Evolutionary conservation across 129 eudicot genomes (phyloP).

Genomic region (Saussurea involucrata): DNA sequence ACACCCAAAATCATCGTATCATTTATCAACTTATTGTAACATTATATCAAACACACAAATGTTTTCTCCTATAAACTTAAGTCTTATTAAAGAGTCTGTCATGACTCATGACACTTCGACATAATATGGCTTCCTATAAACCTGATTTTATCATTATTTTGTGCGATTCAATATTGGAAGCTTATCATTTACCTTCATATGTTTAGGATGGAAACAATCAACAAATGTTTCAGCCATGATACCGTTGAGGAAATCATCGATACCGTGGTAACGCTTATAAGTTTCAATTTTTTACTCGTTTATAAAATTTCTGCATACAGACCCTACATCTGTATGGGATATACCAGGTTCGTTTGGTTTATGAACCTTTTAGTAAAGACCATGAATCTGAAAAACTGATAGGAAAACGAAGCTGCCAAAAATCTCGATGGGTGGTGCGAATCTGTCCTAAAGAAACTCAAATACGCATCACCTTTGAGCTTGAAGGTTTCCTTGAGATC

Average conservation of each 20-base stretch:
- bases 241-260: slow-evolving; percentile 86
- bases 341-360: neutral
- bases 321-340: neutral
- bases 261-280: slow-evolving; percentile 49
- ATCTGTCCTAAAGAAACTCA: slow-evolving; percentile 45
- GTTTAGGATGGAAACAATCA: slow-evolving; percentile 54
- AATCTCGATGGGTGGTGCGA: slow-evolving; percentile 51
- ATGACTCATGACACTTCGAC: too few relatives aligned
- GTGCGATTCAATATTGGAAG: neutral
- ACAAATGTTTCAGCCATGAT: slow-evolving; percentile 74
- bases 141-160: neutral
- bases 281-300: neutral
- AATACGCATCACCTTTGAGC: slow-evolving; percentile 57
- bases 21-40: too few relatives aligned
- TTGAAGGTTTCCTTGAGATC: slow-evolving; percentile 72
- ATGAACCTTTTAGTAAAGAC: neutral
- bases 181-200: slow-evolving; percentile 11
- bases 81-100: too few relatives aligned
- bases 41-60: too few relatives aligned
- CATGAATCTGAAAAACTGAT: slow-evolving; percentile 2
- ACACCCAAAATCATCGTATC: too few relatives aligned
- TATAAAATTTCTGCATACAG: neutral
- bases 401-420: slow-evolving; percentile 62
- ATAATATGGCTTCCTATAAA: too few relatives aligned
- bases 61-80: too few relatives aligned